A percentile compares a stretch with the other conserved stretches of the same genome.
phyloP scores from a whole-genome alignment of 2,329 filamentous ascomycete species.

The Fusarium decemcellulare region DNA sequence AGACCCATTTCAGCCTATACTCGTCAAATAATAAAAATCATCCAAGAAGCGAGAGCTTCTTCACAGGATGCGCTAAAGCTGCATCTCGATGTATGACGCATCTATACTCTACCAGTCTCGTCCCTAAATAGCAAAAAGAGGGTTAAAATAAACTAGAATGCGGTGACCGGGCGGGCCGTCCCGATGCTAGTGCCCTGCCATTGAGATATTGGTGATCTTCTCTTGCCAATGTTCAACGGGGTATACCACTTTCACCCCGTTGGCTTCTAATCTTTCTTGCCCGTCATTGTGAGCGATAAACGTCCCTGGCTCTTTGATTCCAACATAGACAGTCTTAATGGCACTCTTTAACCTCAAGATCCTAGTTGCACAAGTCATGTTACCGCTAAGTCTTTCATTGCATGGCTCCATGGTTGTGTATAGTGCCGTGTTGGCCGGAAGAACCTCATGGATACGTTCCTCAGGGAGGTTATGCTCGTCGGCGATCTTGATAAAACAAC shows the following conservation, averaged over 20 bases:
- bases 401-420: slow-evolving; percentile 64
- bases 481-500: slow-evolving; percentile 61
- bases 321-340: slow-evolving; percentile 56
- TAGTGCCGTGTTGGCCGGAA: slow-evolving; percentile 56
- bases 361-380: slow-evolving; percentile 54
- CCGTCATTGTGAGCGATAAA: slow-evolving; percentile 54
- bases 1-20: neutral
- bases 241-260: slow-evolving; percentile 45
- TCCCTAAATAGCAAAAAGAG: neutral
- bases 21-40: neutral
- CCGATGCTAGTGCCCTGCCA: slow-evolving; percentile 66
- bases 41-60: neutral
- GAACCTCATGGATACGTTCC: slow-evolving; percentile 51
- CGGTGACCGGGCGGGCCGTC: too few species aligned
- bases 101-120: slow-evolving; percentile 10
- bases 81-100: too few species aligned
- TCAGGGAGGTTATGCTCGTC: slow-evolving; percentile 53
- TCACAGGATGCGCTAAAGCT: neutral
- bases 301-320: slow-evolving; percentile 55
- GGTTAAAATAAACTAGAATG: too few species aligned
- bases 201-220: slow-evolving; percentile 73
- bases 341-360: slow-evolving; percentile 51
- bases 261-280: slow-evolving; percentile 40
- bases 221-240: slow-evolving; percentile 61
- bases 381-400: slow-evolving; percentile 57